phyloP scores from a whole-genome alignment of 83 land plant species.

The Diphasiastrum complanatum region DNA sequence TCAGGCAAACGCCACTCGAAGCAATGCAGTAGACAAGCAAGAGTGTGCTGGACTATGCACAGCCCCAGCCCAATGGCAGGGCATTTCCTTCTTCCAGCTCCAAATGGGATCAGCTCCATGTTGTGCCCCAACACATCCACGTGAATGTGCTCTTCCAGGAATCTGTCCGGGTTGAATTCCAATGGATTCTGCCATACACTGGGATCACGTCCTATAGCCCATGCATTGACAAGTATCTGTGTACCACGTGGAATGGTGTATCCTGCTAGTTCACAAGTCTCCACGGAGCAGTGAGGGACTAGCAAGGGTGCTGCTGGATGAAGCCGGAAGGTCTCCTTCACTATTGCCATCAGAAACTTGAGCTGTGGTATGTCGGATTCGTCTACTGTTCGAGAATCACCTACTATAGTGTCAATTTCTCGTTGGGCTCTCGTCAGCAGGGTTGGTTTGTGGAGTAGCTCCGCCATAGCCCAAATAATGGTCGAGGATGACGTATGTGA shows the following conservation, averaged over 20 bases:
- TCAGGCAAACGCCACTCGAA: constrained; percentile 22
- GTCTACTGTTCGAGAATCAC: no score
- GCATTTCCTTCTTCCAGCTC: constrained; percentile 26
- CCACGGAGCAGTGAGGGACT: constrained; percentile 12
- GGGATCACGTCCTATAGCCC: constrained; percentile 29
- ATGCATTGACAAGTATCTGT: constrained; percentile 23
- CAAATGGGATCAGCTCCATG: constrained; percentile 37
- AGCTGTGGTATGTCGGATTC: constrained; percentile 12
- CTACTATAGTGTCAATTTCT: background rate
- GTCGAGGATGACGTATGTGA: no score
- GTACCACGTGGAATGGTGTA: constrained; percentile 21
- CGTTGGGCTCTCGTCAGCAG: constrained; percentile 5
- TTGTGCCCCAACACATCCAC: constrained; percentile 24
- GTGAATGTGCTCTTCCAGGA: constrained; percentile 8
- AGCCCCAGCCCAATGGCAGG: constrained; percentile 15
- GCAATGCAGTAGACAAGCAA: constrained; percentile 18
- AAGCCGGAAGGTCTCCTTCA: constrained; percentile 15
- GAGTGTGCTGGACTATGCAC: constrained; percentile 2
- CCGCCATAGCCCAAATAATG: no score
- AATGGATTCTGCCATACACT: constrained; percentile 21
- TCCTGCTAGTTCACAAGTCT: background rate
- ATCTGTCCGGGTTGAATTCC: constrained; percentile 27
- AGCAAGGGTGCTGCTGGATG: constrained; percentile 27
- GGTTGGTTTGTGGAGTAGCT: constrained; percentile 4
- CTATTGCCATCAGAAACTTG: constrained; percentile 1